Conservation (phyloP, 2,329 filamentous ascomycete species). For the Pestalotiopsis sp. region DNA sequence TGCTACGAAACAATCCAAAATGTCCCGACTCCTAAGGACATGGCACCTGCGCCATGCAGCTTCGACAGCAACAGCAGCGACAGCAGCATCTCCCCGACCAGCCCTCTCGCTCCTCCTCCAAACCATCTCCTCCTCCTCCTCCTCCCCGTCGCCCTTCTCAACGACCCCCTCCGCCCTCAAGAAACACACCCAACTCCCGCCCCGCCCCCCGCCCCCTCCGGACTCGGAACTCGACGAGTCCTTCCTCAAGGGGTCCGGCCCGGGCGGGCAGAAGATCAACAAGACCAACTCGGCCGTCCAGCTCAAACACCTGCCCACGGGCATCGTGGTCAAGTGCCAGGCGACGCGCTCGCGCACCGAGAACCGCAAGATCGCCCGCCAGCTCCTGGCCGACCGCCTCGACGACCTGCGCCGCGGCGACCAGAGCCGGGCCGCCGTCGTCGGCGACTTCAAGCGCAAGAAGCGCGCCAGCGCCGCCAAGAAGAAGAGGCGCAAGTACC, state of each 20-base stretch:
- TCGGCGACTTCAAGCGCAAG: conserved; percentile 64
- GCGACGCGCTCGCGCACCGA: conserved; percentile 84
- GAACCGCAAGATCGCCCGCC: conserved; percentile 84
- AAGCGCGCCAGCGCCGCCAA: conserved; percentile 78
- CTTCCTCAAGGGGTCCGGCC: conserved; percentile 89
- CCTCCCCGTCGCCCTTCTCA: background rate
- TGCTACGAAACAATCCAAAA: background rate
- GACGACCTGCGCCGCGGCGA: conserved; percentile 76
- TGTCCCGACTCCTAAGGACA: conserved; percentile 8
- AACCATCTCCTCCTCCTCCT: too few relatives aligned
- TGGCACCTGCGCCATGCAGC: conserved; percentile 1
- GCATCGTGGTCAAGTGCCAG: conserved; percentile 92
- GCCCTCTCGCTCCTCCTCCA: too few relatives aligned
- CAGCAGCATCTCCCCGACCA: too few relatives aligned
- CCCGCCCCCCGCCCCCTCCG: conserved; percentile 70
- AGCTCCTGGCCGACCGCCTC: conserved; percentile 72
- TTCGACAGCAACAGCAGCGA: too few relatives aligned
- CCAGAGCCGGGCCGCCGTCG: conserved; percentile 66
- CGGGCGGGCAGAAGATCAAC: conserved; percentile 94
- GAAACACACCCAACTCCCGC: conserved; percentile 66
- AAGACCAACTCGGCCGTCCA: conserved; percentile 97
- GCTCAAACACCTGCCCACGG: conserved; percentile 85
- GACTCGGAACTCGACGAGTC: conserved; percentile 81
- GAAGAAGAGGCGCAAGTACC: conserved; percentile 82
- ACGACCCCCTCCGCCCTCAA: conserved; percentile 21